Evolutionary conservation across 805 yeast genomes (phyloP).

Genomic region (Debaryomyces castellii): DNA sequence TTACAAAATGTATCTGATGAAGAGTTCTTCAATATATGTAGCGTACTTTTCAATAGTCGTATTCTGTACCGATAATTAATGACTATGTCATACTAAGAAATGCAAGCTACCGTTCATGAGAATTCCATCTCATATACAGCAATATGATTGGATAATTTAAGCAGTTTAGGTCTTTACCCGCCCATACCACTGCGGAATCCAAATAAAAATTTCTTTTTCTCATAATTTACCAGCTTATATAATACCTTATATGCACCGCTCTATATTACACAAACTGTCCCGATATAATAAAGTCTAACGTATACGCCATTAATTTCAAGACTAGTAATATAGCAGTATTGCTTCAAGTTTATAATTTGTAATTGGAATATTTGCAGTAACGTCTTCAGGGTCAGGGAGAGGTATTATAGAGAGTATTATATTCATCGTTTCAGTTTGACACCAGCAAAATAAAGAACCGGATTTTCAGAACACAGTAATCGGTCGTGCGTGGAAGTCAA

Average conservation of each 20-base stretch:
- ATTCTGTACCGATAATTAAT: too few species aligned
- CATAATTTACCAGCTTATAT: background rate
- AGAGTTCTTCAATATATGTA: too few species aligned
- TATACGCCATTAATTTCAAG: background rate
- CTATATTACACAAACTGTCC: background rate
- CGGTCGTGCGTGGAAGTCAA: constrained; percentile 5
- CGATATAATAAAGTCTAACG: background rate
- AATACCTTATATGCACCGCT: background rate
- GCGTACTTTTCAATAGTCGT: too few species aligned
- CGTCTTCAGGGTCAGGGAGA: background rate
- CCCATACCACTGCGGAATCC: background rate
- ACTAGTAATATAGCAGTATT: background rate
- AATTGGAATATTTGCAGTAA: background rate
- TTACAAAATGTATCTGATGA: too few species aligned
- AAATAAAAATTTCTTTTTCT: background rate
- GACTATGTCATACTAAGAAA: background rate
- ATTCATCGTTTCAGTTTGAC: background rate
- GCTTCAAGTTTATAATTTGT: too few species aligned
- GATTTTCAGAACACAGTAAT: background rate
- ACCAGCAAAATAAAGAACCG: background rate
- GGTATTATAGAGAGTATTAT: background rate
- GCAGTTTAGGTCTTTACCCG: background rate
- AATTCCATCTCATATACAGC: background rate
- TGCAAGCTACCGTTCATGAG: background rate
- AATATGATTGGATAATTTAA: background rate